Evolutionary conservation across 2,329 filamentous ascomycete species (phyloP).

Genomic region (Neofusicoccum parvum): DNA sequence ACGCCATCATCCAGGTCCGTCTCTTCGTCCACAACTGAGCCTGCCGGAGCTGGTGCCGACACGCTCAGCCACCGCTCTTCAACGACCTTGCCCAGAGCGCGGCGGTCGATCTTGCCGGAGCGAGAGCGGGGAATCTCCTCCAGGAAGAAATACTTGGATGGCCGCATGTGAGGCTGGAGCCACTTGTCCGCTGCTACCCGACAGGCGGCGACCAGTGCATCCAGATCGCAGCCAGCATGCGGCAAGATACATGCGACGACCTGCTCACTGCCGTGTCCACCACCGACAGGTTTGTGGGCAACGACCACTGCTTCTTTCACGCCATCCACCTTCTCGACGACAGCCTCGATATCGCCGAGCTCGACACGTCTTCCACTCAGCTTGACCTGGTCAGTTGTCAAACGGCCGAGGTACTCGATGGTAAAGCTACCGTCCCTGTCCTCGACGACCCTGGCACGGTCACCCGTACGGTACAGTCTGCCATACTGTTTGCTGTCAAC

Average conservation of each 20-base stretch:
- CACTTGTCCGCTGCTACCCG: slow-evolving; percentile 44
- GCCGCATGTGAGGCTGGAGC: slow-evolving; percentile 79
- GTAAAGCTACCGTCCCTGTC: slow-evolving; percentile 56
- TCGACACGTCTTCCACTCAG: slow-evolving; percentile 77
- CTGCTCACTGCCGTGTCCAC: slow-evolving; percentile 11
- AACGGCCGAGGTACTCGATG: slow-evolving; percentile 77
- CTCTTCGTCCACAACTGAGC: not conserved
- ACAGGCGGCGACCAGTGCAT: slow-evolving; percentile 25
- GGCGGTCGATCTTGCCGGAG: slow-evolving; percentile 78
- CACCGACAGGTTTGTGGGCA: slow-evolving; percentile 36
- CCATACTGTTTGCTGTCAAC: slow-evolving; percentile 50
- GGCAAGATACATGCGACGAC: slow-evolving; percentile 16
- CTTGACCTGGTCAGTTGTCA: slow-evolving; percentile 77
- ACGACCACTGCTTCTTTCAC: slow-evolving; percentile 52
- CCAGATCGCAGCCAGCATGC: not conserved
- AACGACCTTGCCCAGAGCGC: slow-evolving; percentile 30
- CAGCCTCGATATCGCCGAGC: slow-evolving; percentile 55
- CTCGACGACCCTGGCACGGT: slow-evolving; percentile 65
- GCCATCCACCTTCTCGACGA: slow-evolving; percentile 17
- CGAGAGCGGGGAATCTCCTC: slow-evolving; percentile 68
- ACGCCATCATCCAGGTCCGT: not conserved
- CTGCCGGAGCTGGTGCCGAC: not conserved
- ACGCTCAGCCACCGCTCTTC: not conserved
- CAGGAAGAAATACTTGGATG: slow-evolving; percentile 66
- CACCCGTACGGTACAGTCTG: slow-evolving; percentile 75